Evolutionary conservation across 1,284 basidiomycete genomes (phyloP), one percentile per base, ranked within the genome.

Genomic region (Austroboletus rostrupii): DNA sequence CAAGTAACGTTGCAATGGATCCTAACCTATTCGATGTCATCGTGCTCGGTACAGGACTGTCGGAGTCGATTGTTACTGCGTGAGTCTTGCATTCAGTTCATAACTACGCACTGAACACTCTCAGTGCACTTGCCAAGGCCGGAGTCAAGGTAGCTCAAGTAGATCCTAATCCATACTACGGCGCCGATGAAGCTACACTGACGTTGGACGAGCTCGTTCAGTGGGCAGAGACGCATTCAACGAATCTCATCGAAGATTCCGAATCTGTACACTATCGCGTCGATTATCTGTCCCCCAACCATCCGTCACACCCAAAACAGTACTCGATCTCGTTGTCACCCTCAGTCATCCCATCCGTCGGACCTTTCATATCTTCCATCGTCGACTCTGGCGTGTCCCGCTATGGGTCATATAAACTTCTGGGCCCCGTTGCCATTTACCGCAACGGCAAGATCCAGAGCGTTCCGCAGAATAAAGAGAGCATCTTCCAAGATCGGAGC

Each of bases 401-500:
- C 48, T 98, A 99, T 62, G 90, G 92, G 29, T 87, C 86, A 3
- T 98, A 97, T 67, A 84, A 88, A 45, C 76, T 97, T 1, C 74
- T 98, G n/a, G 90, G 93, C 48, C 78, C 78, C 9, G 76, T 92
- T 11, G 80, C 75, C 11, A 72, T 94, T 17, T 87, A 81, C 58
- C 69, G 78, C 44, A 63, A 70, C 13, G 71, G 70, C 8, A 61
- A 57, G 38, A 71, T 87, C 35, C 79, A 78, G 57, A 76, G 72
- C 42, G 95, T 98, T 0, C 96, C 96, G 0, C 84, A 86, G 26
- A 90, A 83, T 71, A 98, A 97, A 67, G 93, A 96, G 68, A 90
- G 93, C 53, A 81, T 99, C 20, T 97, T 99, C 78, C 93, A 90
- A 70, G 86, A 83, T 69, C 85, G 85, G 62, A 75, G 75, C 5